Evolutionary conservation across 78 protist genomes (phyloP).

Genomic region (Neovahlkampfia damariscottae): DNA sequence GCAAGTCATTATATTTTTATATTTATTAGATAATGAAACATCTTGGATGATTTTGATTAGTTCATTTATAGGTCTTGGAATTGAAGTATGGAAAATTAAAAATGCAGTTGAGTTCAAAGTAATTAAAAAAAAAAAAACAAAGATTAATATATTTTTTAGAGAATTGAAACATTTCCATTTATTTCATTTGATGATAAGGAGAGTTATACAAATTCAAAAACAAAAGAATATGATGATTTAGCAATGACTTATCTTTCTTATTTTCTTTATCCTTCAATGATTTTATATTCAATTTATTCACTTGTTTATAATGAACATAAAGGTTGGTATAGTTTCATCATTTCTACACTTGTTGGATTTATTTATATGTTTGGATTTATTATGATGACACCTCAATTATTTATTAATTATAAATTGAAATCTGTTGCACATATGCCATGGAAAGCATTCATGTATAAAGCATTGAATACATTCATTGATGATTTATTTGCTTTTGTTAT

Average conservation of each 20-base stretch:
- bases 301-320: constrained; percentile 63
- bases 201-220: constrained; percentile 8
- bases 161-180: constrained; percentile 20
- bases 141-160: not conserved
- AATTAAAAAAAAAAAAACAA: not conserved
- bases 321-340: constrained; percentile 43
- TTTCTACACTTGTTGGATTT: constrained; percentile 9
- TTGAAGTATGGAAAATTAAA: constrained; percentile 84
- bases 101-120: constrained; percentile 47
- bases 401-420: constrained; percentile 86
- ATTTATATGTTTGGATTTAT: constrained; percentile 55
- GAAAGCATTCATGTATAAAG: constrained; percentile 78
- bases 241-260: constrained; percentile 67
- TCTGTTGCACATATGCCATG: constrained; percentile 92
- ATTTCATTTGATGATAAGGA: constrained; percentile 5
- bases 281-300: constrained; percentile 67
- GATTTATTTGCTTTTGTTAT: constrained; percentile 91
- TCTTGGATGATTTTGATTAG: constrained; percentile 49
- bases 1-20: constrained; percentile 70
- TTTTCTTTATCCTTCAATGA: constrained; percentile 50
- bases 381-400: constrained; percentile 91
- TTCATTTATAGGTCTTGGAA: constrained; percentile 45
- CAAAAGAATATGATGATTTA: constrained; percentile 53
- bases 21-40: constrained; percentile 82
- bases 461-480: constrained; percentile 92